Evolutionary conservation across 345 rosid species (phyloP), one percentile per base, ranked within the genome.

Genomic region (Rhodomyrtus tomentosa): DNA sequence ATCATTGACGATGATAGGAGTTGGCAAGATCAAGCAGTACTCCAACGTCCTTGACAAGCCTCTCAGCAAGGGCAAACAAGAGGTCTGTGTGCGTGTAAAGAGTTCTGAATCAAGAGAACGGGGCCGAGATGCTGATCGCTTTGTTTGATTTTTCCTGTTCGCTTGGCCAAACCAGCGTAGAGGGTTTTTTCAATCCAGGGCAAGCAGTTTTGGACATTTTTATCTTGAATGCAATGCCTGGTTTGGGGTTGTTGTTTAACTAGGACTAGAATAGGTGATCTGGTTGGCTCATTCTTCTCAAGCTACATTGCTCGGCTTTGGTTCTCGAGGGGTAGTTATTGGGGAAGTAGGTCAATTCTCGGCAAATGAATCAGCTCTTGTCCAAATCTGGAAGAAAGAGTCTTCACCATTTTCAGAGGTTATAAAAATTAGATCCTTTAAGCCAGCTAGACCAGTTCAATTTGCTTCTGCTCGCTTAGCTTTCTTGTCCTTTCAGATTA

Each of bases 51-150:
- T 97, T 81, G 99, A 97, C 82, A 97, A 93, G 86, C 98, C 99
- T 55, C 98, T 97, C 85, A 90, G 94, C 92, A 97, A 95, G 92
- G 98, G 99, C 90, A 97, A 97, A 84, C 99, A 95, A 90, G 99
- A 97, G 98, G 99, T 95, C 50, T 49, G 50, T 49, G 50, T 49
- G 50, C 5, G 42, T 49, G 14, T 49, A 49, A 49, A 49, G 50
- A 49, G 11, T 49, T 49, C 50, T 49, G 50, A 49, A 49, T 49
- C 50, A 49, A 0, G 50, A 14, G 50, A 49, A 49, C 10, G 50
- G 50, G 50, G 0, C 50, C 11, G 42, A 0, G 42, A 40, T 40
- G 42, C 42, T 40, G 42, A 40, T 40, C 42, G 42, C 42, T 52
- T 52, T 3, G 55, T 52, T 52, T 7, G 55, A 52, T 52, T 52